A percentile compares a stretch with the other conserved stretches of the same genome.
Conservation (phyloP, 192 early-diverging fungal genomes). For the Radiomyces spectabilis region DNA sequence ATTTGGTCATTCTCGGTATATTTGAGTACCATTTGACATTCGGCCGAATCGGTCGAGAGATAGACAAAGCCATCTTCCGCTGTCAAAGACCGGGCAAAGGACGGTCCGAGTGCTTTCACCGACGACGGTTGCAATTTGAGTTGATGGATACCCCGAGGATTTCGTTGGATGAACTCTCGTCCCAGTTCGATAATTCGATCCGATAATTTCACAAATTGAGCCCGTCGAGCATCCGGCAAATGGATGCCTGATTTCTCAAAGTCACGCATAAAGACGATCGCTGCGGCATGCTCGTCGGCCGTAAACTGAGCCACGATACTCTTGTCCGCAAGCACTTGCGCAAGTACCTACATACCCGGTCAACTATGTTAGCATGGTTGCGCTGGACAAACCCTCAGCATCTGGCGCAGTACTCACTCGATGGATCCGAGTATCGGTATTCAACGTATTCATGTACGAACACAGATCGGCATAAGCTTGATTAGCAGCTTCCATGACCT, state of each 20-base stretch:
- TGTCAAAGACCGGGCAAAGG: slow-evolving; percentile 22
- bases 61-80: slow-evolving; percentile 33
- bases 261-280: slow-evolving; percentile 76
- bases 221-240: slow-evolving; percentile 55
- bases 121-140: slow-evolving; percentile 31
- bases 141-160: slow-evolving; percentile 25
- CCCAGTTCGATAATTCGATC: slow-evolving; percentile 74
- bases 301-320: slow-evolving; percentile 47
- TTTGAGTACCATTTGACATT: slow-evolving; percentile 57
- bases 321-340: slow-evolving; percentile 52
- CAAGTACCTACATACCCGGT: slow-evolving; percentile 58
- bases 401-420: slow-evolving; percentile 42
- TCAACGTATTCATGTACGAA: slow-evolving; percentile 85
- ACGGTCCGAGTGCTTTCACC: slow-evolving; percentile 30
- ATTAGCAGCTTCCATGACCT: slow-evolving; percentile 69
- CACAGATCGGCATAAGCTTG: slow-evolving; percentile 66
- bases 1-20: slow-evolving; percentile 54
- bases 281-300: slow-evolving; percentile 67
- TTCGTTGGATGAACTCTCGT: slow-evolving; percentile 59
- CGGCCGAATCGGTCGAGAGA: slow-evolving; percentile 50
- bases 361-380: too few species aligned
- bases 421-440: slow-evolving; percentile 85
- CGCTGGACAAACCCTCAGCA: too few species aligned
- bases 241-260: slow-evolving; percentile 97
- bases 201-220: slow-evolving; percentile 74